A percentile compares a stretch with the other conserved stretches of the same genome.
These are phyloP conservation scores for Fraxinus paxiana DNA, from an alignment of 305 asterid genomes.

Conservation along the genomic window DNA sequence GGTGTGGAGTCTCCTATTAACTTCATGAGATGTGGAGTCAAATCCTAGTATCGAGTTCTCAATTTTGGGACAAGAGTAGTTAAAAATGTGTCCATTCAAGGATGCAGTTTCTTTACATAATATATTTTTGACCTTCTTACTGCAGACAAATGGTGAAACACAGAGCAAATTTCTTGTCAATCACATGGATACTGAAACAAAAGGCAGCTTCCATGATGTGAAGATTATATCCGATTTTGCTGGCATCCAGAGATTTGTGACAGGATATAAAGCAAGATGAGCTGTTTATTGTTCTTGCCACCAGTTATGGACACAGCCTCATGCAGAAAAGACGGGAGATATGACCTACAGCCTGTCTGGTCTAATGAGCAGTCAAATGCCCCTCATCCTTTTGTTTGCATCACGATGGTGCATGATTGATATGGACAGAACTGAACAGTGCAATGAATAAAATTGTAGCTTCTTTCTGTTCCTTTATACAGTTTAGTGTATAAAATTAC, in stretches of 20 bases:
- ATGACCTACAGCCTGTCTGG: background rate
- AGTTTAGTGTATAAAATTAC: background rate
- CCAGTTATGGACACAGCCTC: background rate
- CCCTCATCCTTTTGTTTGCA: background rate
- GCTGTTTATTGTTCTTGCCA: background rate
- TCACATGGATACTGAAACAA: constrained; percentile 40
- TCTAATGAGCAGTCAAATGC: background rate
- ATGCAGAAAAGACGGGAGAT: background rate
- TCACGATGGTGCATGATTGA: background rate
- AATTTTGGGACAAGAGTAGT: background rate
- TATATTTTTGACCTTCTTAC: constrained; percentile 11
- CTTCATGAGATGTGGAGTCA: background rate
- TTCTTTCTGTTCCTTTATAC: background rate
- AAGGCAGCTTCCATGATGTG: constrained; percentile 49
- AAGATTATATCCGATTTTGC: constrained; percentile 55
- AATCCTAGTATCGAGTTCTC: background rate
- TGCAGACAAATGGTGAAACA: constrained; percentile 79
- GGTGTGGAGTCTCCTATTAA: background rate
- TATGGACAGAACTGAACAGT: background rate
- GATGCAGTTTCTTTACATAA: background rate
- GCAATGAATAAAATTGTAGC: background rate
- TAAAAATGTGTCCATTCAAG: background rate
- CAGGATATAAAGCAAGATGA: constrained; percentile 51
- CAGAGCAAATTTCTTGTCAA: constrained; percentile 60
- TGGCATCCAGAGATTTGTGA: constrained; percentile 68